phyloP scores from a whole-genome alignment of 352 stramenopile species.

The Globisporangium nagaii region DNA sequence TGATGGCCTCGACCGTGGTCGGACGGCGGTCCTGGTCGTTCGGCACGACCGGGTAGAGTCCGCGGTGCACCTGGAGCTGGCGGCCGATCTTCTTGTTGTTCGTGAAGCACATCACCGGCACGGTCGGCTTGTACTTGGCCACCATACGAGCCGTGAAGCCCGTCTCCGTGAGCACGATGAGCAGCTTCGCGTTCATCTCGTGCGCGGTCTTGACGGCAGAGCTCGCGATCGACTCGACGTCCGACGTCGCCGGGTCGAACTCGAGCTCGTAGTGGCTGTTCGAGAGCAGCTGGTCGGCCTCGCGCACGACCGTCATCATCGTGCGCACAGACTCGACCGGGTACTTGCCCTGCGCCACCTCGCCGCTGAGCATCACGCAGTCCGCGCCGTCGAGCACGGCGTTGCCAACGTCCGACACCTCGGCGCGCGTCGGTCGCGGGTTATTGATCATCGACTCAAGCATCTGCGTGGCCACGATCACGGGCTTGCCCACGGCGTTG shows the following conservation, averaged over 20 bases:
- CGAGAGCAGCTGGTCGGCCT: slow-evolving; percentile 73
- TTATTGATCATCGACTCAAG: slow-evolving; percentile 88
- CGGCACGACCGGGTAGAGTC: slow-evolving; percentile 67
- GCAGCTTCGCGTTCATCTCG: slow-evolving; percentile 79
- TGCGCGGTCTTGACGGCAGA: slow-evolving; percentile 83
- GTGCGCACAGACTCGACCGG: slow-evolving; percentile 83
- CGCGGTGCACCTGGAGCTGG: slow-evolving; percentile 89
- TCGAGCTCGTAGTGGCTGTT: slow-evolving; percentile 53
- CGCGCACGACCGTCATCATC: slow-evolving; percentile 93
- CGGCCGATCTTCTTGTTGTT: slow-evolving; percentile 84
- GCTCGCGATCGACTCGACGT: slow-evolving; percentile 81
- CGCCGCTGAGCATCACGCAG: slow-evolving; percentile 85
- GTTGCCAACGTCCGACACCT: slow-evolving; percentile 87
- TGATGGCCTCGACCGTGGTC: slow-evolving; percentile 83
- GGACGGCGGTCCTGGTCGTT: slow-evolving; percentile 49
- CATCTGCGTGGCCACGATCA: slow-evolving; percentile 89
- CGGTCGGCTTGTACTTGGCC: slow-evolving; percentile 88
- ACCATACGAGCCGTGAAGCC: slow-evolving; percentile 80
- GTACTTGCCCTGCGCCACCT: slow-evolving; percentile 85
- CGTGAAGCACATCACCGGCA: slow-evolving; percentile 91
- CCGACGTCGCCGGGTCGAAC: slow-evolving; percentile 50
- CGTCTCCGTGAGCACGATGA: slow-evolving; percentile 82
- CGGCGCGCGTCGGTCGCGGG: slow-evolving; percentile 77
- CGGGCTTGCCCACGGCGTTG: slow-evolving; percentile 82
- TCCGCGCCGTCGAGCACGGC: slow-evolving; percentile 83